phyloP scores from a whole-genome alignment of 2,329 filamentous ascomycete species.

The Aspergillus quadricinctus region DNA sequence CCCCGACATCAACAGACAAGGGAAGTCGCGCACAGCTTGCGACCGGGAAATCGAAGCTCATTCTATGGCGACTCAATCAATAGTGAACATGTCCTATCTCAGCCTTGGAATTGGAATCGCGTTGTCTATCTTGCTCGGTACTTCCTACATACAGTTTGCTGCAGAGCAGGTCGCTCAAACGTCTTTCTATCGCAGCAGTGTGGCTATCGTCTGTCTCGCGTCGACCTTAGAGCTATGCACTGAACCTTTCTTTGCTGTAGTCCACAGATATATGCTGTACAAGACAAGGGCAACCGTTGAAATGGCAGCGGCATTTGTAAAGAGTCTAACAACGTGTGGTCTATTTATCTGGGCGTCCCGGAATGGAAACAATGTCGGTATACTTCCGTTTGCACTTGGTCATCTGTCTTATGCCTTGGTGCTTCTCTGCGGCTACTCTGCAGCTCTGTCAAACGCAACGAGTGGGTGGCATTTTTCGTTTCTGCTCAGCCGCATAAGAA shows the following conservation, averaged over 20 bases:
- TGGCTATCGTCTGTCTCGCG: conserved; percentile 53
- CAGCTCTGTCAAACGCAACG: conserved; percentile 57
- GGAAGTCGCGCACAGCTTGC: conserved; percentile 4
- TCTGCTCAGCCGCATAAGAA: conserved; percentile 44
- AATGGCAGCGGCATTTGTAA: conserved; percentile 70
- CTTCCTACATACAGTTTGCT: conserved; percentile 59
- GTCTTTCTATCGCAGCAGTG: conserved; percentile 58
- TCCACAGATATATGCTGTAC: conserved; percentile 77
- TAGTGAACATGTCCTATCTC: conserved; percentile 85
- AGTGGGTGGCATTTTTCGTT: conserved; percentile 64
- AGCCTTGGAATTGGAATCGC: conserved; percentile 64
- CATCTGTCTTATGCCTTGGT: conserved; percentile 71
- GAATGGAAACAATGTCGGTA: conserved; percentile 57
- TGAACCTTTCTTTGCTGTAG: conserved; percentile 84
- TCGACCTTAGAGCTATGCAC: conserved; percentile 71
- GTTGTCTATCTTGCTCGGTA: conserved; percentile 61
- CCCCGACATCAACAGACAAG: conserved; percentile 12
- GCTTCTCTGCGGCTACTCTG: conserved; percentile 66
- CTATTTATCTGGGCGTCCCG: conserved; percentile 61
- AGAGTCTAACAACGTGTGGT: conserved; percentile 71
- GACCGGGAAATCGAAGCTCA: conserved; percentile 17
- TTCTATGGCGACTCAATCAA: conserved; percentile 56
- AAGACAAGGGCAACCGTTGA: conserved; percentile 78
- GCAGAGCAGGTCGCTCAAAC: conserved; percentile 51
- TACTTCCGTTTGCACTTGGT: conserved; percentile 83